Conservation (phyloP, 1,139 yeast genomes). For the Suhomyces bokatorum region DNA sequence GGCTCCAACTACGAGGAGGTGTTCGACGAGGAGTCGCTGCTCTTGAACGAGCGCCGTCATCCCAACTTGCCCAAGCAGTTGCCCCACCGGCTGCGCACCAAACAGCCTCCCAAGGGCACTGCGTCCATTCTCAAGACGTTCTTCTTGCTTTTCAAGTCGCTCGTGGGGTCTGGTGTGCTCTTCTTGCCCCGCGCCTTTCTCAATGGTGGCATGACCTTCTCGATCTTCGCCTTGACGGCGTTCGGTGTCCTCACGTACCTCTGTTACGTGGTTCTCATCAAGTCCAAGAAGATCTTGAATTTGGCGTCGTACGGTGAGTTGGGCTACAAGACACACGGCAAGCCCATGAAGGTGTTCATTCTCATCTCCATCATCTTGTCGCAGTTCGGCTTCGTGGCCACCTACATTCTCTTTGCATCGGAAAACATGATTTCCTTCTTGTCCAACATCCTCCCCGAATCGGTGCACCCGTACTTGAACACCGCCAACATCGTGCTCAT, state of each 20-base stretch:
- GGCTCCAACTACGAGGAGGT: constrained; percentile 20
- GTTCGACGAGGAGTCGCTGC: constrained; percentile 28
- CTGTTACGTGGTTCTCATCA: constrained; percentile 64
- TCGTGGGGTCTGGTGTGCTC: constrained; percentile 78
- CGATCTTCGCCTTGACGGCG: constrained; percentile 49
- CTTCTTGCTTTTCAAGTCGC: constrained; percentile 65
- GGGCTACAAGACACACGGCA: constrained; percentile 64
- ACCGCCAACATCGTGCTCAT: constrained; percentile 45
- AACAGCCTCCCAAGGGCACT: constrained; percentile 20
- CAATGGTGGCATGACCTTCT: constrained; percentile 70
- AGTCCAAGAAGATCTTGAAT: constrained; percentile 55
- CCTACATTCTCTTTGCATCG: constrained; percentile 72
- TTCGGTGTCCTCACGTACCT: constrained; percentile 70
- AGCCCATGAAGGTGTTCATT: constrained; percentile 57
- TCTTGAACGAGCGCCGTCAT: constrained; percentile 20
- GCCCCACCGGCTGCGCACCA: constrained; percentile 10
- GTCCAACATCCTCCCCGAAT: constrained; percentile 9
- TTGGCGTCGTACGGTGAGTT: constrained; percentile 77
- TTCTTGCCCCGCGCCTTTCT: constrained; percentile 72
- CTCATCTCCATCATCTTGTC: constrained; percentile 63
- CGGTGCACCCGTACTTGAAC: constrained; percentile 15
- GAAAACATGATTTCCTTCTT: constrained; percentile 59
- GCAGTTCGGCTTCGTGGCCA: constrained; percentile 77
- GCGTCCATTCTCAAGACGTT: constrained; percentile 45
- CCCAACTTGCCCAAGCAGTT: constrained; percentile 13